phyloP scores from a whole-genome alignment of 495 filamentous ascomycete genomes.

The Cercophora samala region DNA sequence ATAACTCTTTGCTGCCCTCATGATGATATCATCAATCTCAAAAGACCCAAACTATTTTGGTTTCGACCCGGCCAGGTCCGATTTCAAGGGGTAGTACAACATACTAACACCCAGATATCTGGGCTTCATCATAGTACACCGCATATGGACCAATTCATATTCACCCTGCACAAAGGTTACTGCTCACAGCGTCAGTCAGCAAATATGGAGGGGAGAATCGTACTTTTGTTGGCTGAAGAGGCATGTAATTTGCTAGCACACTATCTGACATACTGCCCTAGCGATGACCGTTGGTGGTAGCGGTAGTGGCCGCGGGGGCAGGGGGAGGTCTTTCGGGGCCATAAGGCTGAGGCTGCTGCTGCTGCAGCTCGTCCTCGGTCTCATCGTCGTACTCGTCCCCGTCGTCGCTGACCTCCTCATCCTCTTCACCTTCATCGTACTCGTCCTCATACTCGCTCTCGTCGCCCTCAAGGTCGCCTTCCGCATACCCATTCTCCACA shows the following conservation, averaged over 20 bases:
- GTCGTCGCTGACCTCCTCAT: constrained; percentile 51
- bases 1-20: neutral
- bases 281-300: constrained; percentile 29
- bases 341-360: constrained; percentile 50
- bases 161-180: neutral
- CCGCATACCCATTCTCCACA: constrained; percentile 51
- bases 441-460: constrained; percentile 78
- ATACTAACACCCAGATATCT: too few relatives aligned
- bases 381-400: constrained; percentile 64
- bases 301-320: constrained; percentile 46
- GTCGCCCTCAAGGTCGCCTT: constrained; percentile 61
- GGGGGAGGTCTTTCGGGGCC: constrained; percentile 56
- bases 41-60: neutral
- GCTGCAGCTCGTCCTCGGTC: constrained; percentile 53
- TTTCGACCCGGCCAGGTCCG: neutral
- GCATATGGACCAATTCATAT: neutral
- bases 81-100: neutral
- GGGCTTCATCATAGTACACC: too few relatives aligned
- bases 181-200: neutral
- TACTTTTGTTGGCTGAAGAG: neutral
- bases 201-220: neutral
- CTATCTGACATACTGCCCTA: constrained; percentile 12
- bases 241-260: neutral
- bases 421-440: constrained; percentile 47
- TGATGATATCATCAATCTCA: neutral